Evolutionary conservation across 2,329 filamentous ascomycete species (phyloP), one percentile per base, ranked within the genome.

Genomic region (Colletotrichum karsti): DNA sequence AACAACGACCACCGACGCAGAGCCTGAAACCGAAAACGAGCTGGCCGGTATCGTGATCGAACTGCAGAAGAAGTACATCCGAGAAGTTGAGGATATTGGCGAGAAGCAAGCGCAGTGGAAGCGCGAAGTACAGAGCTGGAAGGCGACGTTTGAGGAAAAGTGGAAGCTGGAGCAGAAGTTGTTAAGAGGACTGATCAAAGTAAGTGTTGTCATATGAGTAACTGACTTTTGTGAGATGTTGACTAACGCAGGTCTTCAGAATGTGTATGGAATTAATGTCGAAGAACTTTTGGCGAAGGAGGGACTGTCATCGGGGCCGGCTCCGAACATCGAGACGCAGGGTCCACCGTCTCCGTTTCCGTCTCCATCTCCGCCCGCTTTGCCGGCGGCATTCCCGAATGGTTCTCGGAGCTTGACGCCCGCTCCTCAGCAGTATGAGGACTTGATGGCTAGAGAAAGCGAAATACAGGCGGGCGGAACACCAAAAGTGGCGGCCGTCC

Each of bases 91-190:
- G n/a, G 20, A 57, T 4, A 20, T 67, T 5, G 26, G 64, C 6
- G 5, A 9, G 1, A 42, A 10, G 7, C 64, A 67, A 13, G 30
- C 9, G 8, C 51, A 63, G 22, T n/a, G 33, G 7, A 24, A 39
- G 2, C 22, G 39, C 7, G 26, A 46, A 7, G 26, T 68, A 24
- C 18, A 15, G 3, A 24, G 20, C 2, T 63, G 53, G 57, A 53
- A 63, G 57, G n/a, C 13, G 0, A 26, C 26, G 22, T 30, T 69
- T 8, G 57, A 69, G 13, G 39, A 51, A 8, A 26, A 30, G 4
- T 69, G 28, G 50, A 54, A 37, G 42, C 42, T 58, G 57, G 50
- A 69, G 39, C 48, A 51, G 30, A 57, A 63, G 22, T 41, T 69
- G 15, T 15, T 69, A 28, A 20, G 15, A 20, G 39, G 50, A 6